Conservation (phyloP, 2,329 filamentous ascomycete genomes). For the Pyrenophora graminea region DNA sequence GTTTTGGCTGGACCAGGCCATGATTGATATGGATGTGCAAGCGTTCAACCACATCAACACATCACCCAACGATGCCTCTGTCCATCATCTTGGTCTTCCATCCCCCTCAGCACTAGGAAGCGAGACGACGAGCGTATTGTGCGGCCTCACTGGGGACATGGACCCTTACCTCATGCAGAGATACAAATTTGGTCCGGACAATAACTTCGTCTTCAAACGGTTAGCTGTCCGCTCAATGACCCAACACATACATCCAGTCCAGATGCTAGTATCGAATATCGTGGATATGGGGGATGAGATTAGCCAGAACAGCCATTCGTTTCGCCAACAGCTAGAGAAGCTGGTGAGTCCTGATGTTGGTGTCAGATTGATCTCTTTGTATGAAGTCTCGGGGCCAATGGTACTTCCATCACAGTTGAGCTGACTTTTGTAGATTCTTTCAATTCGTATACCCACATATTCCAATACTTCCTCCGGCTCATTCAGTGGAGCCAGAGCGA, state of each 20-base stretch:
- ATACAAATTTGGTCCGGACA: background rate
- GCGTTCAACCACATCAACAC: background rate
- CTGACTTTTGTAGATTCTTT: background rate
- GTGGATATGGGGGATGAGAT: background rate
- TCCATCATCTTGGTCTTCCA: background rate
- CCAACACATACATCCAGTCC: slow-evolving; percentile 1
- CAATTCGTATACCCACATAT: slow-evolving; percentile 1
- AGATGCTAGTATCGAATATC: background rate
- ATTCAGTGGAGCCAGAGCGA: background rate
- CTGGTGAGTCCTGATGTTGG: slow-evolving; percentile 1
- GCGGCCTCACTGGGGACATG: slow-evolving; percentile 1
- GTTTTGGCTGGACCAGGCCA: slow-evolving; percentile 1
- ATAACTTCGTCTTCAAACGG: background rate
- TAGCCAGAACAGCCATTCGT: background rate
- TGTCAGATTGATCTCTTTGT: slow-evolving; percentile 1
- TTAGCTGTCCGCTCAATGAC: background rate
- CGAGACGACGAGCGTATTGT: background rate
- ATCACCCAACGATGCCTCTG: background rate
- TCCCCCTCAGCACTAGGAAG: background rate
- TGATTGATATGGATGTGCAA: background rate
- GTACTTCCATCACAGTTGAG: background rate
- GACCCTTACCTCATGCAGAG: slow-evolving; percentile 1
- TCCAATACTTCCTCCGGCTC: background rate
- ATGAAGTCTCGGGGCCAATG: background rate
- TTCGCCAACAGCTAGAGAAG: background rate